These are phyloP conservation scores for Ogataea thermomethanolica DNA, from an alignment of 805 yeast species.

Conservation along the genomic window DNA sequence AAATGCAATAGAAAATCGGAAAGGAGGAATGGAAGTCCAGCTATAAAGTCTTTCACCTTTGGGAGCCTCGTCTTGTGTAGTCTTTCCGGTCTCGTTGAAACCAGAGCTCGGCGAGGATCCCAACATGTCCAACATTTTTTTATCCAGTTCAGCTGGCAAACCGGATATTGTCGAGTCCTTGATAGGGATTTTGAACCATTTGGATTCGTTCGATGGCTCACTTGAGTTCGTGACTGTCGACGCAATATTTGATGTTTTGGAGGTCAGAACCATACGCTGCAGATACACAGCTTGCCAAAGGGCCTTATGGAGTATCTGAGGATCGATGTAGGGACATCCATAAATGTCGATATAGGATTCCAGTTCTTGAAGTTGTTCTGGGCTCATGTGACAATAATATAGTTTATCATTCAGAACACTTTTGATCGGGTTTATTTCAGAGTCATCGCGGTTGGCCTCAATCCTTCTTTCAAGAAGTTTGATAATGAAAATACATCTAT, in stretches of 20 bases:
- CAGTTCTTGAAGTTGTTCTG: slow-evolving; percentile 43
- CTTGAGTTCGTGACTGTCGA: slow-evolving; percentile 24
- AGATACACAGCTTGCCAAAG: slow-evolving; percentile 47
- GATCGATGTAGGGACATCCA: slow-evolving; percentile 38
- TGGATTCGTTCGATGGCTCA: slow-evolving; percentile 29
- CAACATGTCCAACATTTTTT: slow-evolving; percentile 24
- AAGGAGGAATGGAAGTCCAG: slow-evolving; percentile 49
- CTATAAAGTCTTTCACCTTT: slow-evolving; percentile 24
- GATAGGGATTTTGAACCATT: slow-evolving; percentile 42
- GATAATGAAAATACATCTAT: slow-evolving; percentile 46
- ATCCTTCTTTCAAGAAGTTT: slow-evolving; percentile 38
- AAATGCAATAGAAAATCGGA: slow-evolving; percentile 51
- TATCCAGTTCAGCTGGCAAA: slow-evolving; percentile 37
- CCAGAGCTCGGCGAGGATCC: slow-evolving; percentile 14
- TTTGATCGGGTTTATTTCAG: slow-evolving; percentile 26
- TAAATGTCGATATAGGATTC: slow-evolving; percentile 37
- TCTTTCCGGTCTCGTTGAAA: slow-evolving; percentile 22
- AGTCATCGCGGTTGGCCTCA: slow-evolving; percentile 16
- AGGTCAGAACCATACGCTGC: slow-evolving; percentile 37
- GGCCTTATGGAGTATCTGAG: slow-evolving; percentile 41
- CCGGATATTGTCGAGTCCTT: slow-evolving; percentile 49
- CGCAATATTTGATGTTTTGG: slow-evolving; percentile 31
- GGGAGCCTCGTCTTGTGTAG: slow-evolving; percentile 23
- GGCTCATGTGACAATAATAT: slow-evolving; percentile 46
- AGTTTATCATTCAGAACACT: slow-evolving; percentile 40